Conservation (phyloP, 2,329 filamentous ascomycete species). For the Geosmithia morbida region DNA sequence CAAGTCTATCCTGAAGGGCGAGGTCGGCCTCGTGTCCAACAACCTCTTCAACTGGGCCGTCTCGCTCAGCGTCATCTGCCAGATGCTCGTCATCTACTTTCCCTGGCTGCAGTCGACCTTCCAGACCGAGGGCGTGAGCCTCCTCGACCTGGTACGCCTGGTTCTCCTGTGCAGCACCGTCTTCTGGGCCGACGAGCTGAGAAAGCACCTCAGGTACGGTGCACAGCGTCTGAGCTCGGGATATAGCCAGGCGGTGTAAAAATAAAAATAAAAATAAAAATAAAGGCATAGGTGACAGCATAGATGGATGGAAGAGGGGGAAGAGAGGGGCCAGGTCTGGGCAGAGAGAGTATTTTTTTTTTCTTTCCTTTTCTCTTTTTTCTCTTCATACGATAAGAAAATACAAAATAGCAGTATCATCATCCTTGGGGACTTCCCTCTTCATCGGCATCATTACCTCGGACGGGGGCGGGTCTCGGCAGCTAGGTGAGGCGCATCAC, state of each 20-base stretch:
- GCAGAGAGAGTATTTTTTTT: no score
- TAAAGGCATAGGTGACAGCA: no score
- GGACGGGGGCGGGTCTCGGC: background rate
- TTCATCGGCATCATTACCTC: no score
- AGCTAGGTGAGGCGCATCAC: background rate
- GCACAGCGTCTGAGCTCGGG: slow-evolving; percentile 40
- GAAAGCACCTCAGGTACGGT: slow-evolving; percentile 63
- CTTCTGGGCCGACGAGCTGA: slow-evolving; percentile 85
- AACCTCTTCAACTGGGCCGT: slow-evolving; percentile 96
- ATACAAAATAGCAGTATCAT: no score
- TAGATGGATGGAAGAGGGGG: no score
- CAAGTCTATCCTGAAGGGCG: slow-evolving; percentile 78
- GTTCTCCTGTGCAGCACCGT: slow-evolving; percentile 71
- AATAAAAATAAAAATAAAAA: no score
- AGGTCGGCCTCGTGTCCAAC: slow-evolving; percentile 73
- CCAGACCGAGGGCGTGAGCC: slow-evolving; percentile 74
- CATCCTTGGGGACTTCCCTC: no score
- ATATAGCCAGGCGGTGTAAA: slow-evolving; percentile 51
- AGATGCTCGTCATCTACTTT: slow-evolving; percentile 85
- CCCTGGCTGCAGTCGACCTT: slow-evolving; percentile 89
- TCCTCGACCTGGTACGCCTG: slow-evolving; percentile 61
- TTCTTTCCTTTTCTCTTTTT: no score
- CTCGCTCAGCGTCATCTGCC: slow-evolving; percentile 67
- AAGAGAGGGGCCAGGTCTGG: no score
- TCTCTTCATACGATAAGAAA: no score